These are phyloP conservation scores for Solanum phureja DNA, from an alignment of 257 asterid genomes.

Conservation along the genomic window DNA sequence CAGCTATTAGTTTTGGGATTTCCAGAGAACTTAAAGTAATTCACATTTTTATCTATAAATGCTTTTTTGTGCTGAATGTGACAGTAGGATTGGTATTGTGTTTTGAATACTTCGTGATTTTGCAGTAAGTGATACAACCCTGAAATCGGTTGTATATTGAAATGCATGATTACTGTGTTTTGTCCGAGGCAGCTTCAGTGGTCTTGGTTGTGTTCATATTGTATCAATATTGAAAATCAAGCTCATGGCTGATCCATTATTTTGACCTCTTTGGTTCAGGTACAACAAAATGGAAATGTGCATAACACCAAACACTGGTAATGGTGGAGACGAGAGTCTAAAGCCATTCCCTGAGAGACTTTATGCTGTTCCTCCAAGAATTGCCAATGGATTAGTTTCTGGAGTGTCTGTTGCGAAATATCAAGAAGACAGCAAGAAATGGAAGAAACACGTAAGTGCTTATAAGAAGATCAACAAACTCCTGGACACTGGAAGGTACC, in stretches of 20 bases:
- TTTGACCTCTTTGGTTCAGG: conserved; percentile 31
- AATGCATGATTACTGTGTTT: neutral
- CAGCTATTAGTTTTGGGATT: neutral
- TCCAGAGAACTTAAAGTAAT: neutral
- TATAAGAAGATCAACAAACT: conserved; percentile 67
- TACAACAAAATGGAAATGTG: conserved; percentile 89
- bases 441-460: conserved; percentile 83
- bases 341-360: conserved; percentile 93
- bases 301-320: conserved; percentile 34
- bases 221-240: neutral
- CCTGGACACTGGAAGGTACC: conserved; percentile 87
- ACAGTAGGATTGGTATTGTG: neutral
- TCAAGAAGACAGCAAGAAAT: conserved; percentile 58
- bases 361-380: conserved; percentile 73
- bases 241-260: neutral
- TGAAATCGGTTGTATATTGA: neutral
- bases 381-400: conserved; percentile 60
- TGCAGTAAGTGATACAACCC: neutral
- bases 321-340: conserved; percentile 26
- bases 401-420: conserved; percentile 65
- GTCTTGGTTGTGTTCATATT: neutral
- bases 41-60: neutral
- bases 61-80: neutral
- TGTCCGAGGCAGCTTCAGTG: neutral
- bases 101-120: neutral